Evolutionary conservation across 176 grass and related monocot species (phyloP).

Genomic region (Calamus simplicifolius): DNA sequence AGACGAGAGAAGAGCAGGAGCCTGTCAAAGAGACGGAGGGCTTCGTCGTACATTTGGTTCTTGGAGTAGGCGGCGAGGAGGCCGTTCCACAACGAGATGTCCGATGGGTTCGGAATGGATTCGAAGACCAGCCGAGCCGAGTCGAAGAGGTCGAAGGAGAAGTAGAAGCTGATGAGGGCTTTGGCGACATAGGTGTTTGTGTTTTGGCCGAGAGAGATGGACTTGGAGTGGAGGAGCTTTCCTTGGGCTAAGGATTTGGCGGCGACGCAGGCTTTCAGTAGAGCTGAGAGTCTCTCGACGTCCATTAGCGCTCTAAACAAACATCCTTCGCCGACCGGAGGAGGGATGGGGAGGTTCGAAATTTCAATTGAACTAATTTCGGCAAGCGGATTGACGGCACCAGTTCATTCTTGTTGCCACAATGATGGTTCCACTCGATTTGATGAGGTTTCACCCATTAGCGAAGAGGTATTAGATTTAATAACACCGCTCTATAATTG

Average conservation of each 20-base stretch:
- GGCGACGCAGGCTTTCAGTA: conserved; percentile 10
- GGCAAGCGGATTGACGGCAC: no score
- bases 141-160: conserved; percentile 14
- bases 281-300: neutral
- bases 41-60: conserved; percentile 6
- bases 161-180: conserved; percentile 17
- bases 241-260: conserved; percentile 4
- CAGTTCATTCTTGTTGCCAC: no score
- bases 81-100: conserved; percentile 18
- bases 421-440: no score
- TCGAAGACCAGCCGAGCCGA: conserved; percentile 9
- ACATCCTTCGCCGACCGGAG: no score
- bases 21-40: conserved; percentile 8
- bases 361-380: no score
- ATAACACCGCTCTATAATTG: no score
- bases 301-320: neutral
- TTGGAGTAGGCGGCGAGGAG: conserved; percentile 19
- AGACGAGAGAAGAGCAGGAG: conserved; percentile 4
- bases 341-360: no score
- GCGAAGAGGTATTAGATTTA: no score
- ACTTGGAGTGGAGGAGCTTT: conserved; percentile 16
- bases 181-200: neutral
- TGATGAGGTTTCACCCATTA: no score
- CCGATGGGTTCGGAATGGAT: neutral
- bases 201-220: conserved; percentile 7